These are phyloP conservation scores for Neodidymelliopsis sp. DNA, from an alignment of 2,329 filamentous ascomycete genomes.

Conservation along the genomic window DNA sequence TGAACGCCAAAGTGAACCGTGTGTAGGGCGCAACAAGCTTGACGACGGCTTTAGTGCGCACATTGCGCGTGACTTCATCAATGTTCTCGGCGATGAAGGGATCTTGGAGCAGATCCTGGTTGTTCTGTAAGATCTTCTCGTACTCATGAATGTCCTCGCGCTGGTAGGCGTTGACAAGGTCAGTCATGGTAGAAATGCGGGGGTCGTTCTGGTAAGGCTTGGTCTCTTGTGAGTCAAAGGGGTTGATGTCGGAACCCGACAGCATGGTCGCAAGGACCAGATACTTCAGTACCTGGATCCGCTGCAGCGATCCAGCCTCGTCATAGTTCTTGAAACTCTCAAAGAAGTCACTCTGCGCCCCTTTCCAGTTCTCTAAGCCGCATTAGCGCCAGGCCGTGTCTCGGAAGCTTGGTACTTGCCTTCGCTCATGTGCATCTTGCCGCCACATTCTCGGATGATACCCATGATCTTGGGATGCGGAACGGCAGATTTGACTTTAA, in stretches of 20 bases:
- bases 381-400: constrained; percentile 32
- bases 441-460: constrained; percentile 96
- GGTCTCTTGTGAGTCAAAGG: constrained; percentile 97
- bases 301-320: constrained; percentile 92
- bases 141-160: constrained; percentile 93
- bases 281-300: constrained; percentile 97
- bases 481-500: constrained; percentile 94
- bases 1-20: constrained; percentile 85
- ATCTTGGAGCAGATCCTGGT: constrained; percentile 88
- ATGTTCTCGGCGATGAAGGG: constrained; percentile 99
- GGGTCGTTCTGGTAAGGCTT: constrained; percentile 98
- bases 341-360: constrained; percentile 96
- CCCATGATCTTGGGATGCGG: constrained; percentile 99
- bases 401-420: constrained; percentile 43
- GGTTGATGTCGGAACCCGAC: constrained; percentile 98
- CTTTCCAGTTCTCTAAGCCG: constrained; percentile 86
- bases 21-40: constrained; percentile 96
- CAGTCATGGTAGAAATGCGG: constrained; percentile 95
- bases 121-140: constrained; percentile 83
- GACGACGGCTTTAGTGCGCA: constrained; percentile 93
- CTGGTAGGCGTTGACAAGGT: constrained; percentile 95
- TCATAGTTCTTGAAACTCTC: constrained; percentile 99
- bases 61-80: constrained; percentile 96
- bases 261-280: constrained; percentile 96
- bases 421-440: constrained; percentile 99